These are phyloP conservation scores for Ichthyophthirius multifiliis DNA, from an alignment of 169 alveolate genomes.

Conservation along the genomic window DNA sequence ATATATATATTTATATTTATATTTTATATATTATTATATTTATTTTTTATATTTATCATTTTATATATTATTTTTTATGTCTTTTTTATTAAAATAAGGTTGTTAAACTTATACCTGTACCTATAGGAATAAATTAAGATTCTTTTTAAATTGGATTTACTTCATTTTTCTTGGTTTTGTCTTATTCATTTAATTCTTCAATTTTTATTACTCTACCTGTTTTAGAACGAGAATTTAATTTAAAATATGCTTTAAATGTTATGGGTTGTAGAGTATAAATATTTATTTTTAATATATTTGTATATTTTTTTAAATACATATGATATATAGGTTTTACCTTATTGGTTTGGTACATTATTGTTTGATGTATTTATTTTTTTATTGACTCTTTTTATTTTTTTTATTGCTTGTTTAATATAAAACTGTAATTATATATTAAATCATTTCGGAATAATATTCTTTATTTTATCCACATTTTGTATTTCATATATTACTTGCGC, in stretches of 20 bases:
- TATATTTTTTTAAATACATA: neutral
- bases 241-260: constrained; percentile 45
- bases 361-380: constrained; percentile 21
- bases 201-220: constrained; percentile 39
- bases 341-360: constrained; percentile 40
- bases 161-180: constrained; percentile 27
- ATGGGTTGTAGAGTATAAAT: constrained; percentile 42
- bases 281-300: neutral
- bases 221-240: constrained; percentile 50
- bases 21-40: too few species aligned
- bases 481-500: constrained; percentile 15
- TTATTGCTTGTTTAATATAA: neutral
- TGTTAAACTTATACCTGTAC: neutral
- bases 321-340: constrained; percentile 7
- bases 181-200: constrained; percentile 43
- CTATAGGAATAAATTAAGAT: neutral
- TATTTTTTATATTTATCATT: too few species aligned
- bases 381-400: constrained; percentile 1
- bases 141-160: constrained; percentile 10
- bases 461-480: constrained; percentile 13
- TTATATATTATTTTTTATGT: neutral
- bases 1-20: too few species aligned
- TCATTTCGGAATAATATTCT: neutral
- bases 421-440: neutral
- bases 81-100: neutral